Evolutionary conservation across 2,329 filamentous ascomycete species (phyloP).

Genomic region (Aspergillus calidoustus): DNA sequence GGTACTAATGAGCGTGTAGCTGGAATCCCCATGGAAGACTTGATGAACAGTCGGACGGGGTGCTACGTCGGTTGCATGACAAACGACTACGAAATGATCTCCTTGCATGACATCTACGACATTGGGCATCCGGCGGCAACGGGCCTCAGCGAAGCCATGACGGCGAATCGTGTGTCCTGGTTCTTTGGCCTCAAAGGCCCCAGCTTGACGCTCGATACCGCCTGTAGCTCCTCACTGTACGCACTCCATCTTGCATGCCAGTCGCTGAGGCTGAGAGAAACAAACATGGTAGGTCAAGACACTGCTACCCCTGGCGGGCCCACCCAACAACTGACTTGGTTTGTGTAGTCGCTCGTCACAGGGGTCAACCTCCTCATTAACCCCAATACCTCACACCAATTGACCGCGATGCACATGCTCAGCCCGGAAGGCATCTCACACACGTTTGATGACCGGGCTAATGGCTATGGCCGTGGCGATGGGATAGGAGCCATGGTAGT

Average conservation of each 20-base stretch:
- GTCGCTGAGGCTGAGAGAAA: conserved; percentile 20
- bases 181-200: conserved; percentile 42
- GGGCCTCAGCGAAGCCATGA: not conserved
- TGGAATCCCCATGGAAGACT: not conserved
- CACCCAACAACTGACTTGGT: no score
- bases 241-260: conserved; percentile 42
- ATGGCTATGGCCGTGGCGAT: conserved; percentile 55
- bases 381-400: conserved; percentile 20
- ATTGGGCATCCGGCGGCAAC: not conserved
- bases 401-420: not conserved
- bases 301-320: no score
- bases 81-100: not conserved
- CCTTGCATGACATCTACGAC: not conserved
- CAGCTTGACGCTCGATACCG: conserved; percentile 40
- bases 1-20: no score
- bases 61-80: not conserved
- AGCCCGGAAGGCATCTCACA: conserved; percentile 36
- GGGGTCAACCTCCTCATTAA: conserved; percentile 33
- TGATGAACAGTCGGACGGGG: not conserved
- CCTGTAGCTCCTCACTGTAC: conserved; percentile 37
- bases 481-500: conserved; percentile 34
- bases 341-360: conserved; percentile 26
- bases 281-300: conserved; percentile 24
- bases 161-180: conserved; percentile 35
- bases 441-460: conserved; percentile 45